phyloP scores from a whole-genome alignment of 148 eudicot genomes.

The Vaccinium myrtillus region DNA sequence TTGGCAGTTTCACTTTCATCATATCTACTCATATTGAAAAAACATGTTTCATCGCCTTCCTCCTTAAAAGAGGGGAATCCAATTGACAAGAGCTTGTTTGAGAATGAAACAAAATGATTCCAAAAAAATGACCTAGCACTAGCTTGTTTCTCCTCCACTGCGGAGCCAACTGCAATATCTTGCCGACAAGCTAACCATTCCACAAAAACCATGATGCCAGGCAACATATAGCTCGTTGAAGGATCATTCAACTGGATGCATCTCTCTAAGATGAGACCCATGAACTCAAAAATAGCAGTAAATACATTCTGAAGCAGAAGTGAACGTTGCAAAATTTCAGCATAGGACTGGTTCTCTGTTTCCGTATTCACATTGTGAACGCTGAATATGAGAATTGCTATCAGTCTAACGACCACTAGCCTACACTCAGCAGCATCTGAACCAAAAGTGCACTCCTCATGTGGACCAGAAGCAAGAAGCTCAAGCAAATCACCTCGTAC shows the following conservation, averaged over 20 bases:
- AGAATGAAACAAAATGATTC: conserved; percentile 57
- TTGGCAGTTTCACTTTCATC: conserved; percentile 76
- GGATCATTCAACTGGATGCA: conserved; percentile 71
- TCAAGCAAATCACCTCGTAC: conserved; percentile 54
- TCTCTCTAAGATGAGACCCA: conserved; percentile 70
- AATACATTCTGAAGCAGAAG: conserved; percentile 82
- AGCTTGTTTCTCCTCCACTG: conserved; percentile 64
- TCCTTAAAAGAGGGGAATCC: conserved; percentile 30
- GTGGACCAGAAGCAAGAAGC: conserved; percentile 66
- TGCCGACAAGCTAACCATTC: conserved; percentile 93
- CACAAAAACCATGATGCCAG: conserved; percentile 79
- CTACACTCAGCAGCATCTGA: conserved; percentile 78
- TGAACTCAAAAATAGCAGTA: conserved; percentile 71
- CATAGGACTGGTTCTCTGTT: conserved; percentile 81
- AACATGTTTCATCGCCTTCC: conserved; percentile 62
- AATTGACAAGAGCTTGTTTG: conserved; percentile 62
- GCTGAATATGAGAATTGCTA: conserved; percentile 71
- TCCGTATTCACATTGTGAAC: conserved; percentile 83
- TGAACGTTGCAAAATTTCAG: conserved; percentile 80
- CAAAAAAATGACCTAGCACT: conserved; percentile 69
- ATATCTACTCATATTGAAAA: conserved; percentile 65
- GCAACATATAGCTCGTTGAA: conserved; percentile 67
- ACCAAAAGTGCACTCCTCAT: conserved; percentile 70
- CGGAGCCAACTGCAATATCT: conserved; percentile 60
- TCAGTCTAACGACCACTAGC: conserved; percentile 64